Evolutionary conservation across 352 stramenopile species (phyloP).

Genomic region (Globisporangium cylindrosporum): DNA sequence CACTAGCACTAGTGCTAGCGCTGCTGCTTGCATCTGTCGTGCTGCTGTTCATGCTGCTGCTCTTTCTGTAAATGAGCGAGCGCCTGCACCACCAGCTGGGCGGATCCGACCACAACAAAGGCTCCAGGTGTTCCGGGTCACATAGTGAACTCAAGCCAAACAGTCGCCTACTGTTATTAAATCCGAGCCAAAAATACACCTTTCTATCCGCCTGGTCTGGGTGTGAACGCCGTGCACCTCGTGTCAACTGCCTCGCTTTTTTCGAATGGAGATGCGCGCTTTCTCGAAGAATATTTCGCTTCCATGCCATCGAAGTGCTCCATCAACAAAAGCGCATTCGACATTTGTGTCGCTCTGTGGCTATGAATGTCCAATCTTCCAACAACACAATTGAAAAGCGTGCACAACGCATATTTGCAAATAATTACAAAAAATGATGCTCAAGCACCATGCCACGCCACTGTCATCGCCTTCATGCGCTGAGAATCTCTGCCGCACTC

Average conservation of each 20-base stretch:
- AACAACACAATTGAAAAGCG: not conserved
- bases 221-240: too few relatives aligned
- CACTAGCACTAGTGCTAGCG: not conserved
- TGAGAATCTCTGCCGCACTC: not conserved
- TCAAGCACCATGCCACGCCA: not conserved
- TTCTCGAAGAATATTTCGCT: not conserved
- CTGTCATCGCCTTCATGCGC: not conserved
- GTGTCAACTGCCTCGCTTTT: not conserved
- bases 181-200: not conserved
- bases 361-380: not conserved
- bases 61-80: slow-evolving; percentile 11
- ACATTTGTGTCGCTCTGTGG: not conserved
- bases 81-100: not conserved
- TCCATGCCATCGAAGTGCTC: not conserved
- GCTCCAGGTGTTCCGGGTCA: too few relatives aligned
- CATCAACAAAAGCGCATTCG: not conserved
- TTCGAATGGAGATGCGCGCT: not conserved
- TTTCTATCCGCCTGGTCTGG: too few relatives aligned
- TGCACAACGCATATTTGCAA: not conserved
- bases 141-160: not conserved
- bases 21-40: not conserved
- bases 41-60: not conserved
- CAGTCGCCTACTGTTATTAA: not conserved
- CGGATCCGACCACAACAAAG: not conserved
- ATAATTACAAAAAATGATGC: not conserved